These are phyloP conservation scores for Podila minutissima DNA, from an alignment of 192 early-diverging fungal genomes.

Conservation along the genomic window DNA sequence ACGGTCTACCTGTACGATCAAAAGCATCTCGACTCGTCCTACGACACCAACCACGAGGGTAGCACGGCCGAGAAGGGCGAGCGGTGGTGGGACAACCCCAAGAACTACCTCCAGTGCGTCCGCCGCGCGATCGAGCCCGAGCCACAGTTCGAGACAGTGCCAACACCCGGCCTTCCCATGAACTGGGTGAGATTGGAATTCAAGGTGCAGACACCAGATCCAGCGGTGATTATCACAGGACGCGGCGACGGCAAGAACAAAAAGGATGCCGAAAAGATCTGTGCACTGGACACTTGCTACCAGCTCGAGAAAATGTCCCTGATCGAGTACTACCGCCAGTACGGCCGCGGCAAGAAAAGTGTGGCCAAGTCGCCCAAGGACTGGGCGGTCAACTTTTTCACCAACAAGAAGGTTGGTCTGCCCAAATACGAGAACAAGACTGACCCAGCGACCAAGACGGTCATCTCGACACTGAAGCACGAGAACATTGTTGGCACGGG, in stretches of 20 bases:
- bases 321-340: slow-evolving; percentile 52
- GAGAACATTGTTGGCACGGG: slow-evolving; percentile 52
- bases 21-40: slow-evolving; percentile 39
- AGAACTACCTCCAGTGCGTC: slow-evolving; percentile 46
- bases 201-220: slow-evolving; percentile 45
- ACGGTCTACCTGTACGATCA: slow-evolving; percentile 47
- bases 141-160: slow-evolving; percentile 38
- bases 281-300: slow-evolving; percentile 49
- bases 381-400: slow-evolving; percentile 49
- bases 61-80: slow-evolving; percentile 46
- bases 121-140: slow-evolving; percentile 41
- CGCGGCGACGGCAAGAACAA: slow-evolving; percentile 53
- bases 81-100: slow-evolving; percentile 51
- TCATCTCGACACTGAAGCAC: slow-evolving; percentile 35
- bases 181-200: slow-evolving; percentile 49
- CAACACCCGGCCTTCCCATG: slow-evolving; percentile 27
- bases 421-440: slow-evolving; percentile 39
- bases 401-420: slow-evolving; percentile 43
- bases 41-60: slow-evolving; percentile 29
- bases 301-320: slow-evolving; percentile 42
- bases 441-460: slow-evolving; percentile 15
- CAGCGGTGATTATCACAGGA: slow-evolving; percentile 31
- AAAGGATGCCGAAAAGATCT: slow-evolving; percentile 55
- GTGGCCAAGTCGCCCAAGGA: slow-evolving; percentile 43
- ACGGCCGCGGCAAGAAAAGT: slow-evolving; percentile 45